Conservation (phyloP, 2,329 filamentous ascomycete genomes). For the Colletotrichum musae region DNA sequence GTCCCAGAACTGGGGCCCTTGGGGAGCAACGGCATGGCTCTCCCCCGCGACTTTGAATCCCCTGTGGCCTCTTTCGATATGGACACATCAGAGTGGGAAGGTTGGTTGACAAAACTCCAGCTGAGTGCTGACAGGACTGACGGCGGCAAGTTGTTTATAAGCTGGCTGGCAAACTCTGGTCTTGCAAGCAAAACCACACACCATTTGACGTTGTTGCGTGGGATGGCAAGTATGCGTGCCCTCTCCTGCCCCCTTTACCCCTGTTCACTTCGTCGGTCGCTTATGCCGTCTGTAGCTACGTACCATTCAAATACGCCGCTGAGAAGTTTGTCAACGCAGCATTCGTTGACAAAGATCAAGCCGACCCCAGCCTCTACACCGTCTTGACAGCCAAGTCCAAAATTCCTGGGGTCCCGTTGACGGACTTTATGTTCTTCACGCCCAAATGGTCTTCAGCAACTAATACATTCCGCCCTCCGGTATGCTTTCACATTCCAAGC, state of each 20-base stretch:
- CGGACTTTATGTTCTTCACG: slow-evolving; percentile 75
- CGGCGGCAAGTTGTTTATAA: slow-evolving; percentile 65
- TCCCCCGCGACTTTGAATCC: slow-evolving; percentile 74
- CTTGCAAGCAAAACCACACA: slow-evolving; percentile 71
- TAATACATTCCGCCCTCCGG: slow-evolving; percentile 69
- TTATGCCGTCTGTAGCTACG: slow-evolving; percentile 34
- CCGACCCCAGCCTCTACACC: slow-evolving; percentile 73
- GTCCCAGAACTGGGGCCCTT: slow-evolving; percentile 77
- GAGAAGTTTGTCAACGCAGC: slow-evolving; percentile 71
- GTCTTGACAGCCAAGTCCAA: slow-evolving; percentile 71
- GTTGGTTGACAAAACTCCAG: slow-evolving; percentile 25
- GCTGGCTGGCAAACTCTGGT: slow-evolving; percentile 71
- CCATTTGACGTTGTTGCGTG: slow-evolving; percentile 78
- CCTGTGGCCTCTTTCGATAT: slow-evolving; percentile 68
- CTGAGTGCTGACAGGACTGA: neutral
- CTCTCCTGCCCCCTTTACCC: slow-evolving; percentile 52
- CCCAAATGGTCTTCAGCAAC: slow-evolving; percentile 73
- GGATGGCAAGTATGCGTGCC: slow-evolving; percentile 72
- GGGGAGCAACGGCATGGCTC: slow-evolving; percentile 75
- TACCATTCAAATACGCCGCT: slow-evolving; percentile 64
- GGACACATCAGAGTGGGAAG: slow-evolving; percentile 44
- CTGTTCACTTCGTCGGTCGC: neutral
- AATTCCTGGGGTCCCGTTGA: slow-evolving; percentile 65
- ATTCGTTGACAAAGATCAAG: slow-evolving; percentile 72
- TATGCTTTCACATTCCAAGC: slow-evolving; percentile 15